Base-by-base conservation (phyloP, 1,139 yeast genomes). In the Kazachstania sp. region DNA sequence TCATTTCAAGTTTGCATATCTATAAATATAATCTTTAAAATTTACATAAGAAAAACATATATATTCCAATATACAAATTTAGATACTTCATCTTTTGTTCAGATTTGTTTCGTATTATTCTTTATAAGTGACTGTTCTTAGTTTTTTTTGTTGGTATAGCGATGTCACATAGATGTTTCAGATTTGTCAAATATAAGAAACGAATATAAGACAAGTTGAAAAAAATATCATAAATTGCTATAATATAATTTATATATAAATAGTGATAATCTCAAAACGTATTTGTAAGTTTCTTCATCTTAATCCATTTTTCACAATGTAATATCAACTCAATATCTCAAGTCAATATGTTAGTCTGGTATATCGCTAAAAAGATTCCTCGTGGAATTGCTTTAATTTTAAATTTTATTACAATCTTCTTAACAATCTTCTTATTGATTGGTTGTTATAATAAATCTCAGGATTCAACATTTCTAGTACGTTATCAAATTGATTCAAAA, bases 371-470 rank as follows among this genome's bases (percentile, higher is more conserved):
- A n/a, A 54, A 58, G 37, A 54, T 56, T 48, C 66, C 68, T 16
- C 56, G 63, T 43, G 47, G 60, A 7, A 38, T 63, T 8, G 59
- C 62, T 2, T 40, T 63, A 26, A 26, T 51, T 11, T 48, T 60
- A 23, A 60, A 59, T 43, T 39, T 63, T 16, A 57, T 64, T n/a
- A 49, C 61, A 2, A 55, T 63, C 13, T 56, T 61, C 38, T 46
- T 64, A 26, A 45, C 61, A 6, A 49, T 62, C 7, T 64, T 65
- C 48, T 46, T 63, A 18, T 50, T 64, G 30, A 46, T 62, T 3
- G 66, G 68, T 13, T 62, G 65, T 41, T 56, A 57, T 40, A 57
- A 53, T 37, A 43, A 52, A 6, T 39, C 54, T 2, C 58, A 62
- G 42, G 52, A 52, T 19, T 56, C 63, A 3, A 60, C 63, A 1